A percentile compares a stretch with the other conserved stretches of the same genome.
These are phyloP conservation scores for Phialophora macrospora DNA, from an alignment of 2,329 filamentous ascomycete species.

Conservation along the genomic window DNA sequence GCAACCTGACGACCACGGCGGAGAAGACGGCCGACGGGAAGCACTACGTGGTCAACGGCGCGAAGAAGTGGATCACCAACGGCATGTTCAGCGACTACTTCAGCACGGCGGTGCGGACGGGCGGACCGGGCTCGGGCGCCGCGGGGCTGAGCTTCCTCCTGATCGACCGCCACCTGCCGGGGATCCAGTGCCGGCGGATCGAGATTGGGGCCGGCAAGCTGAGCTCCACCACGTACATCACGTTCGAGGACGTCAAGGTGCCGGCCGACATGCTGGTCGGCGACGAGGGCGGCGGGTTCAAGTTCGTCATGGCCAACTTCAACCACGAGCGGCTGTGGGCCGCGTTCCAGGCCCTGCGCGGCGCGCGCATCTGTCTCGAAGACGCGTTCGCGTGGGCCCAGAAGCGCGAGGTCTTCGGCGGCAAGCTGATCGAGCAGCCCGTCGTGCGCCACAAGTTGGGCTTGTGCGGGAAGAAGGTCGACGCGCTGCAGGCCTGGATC, in stretches of 20 bases:
- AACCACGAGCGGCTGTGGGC: conserved; percentile 76
- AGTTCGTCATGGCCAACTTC: conserved; percentile 77
- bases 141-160: conserved; percentile 68
- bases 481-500: conserved; percentile 73
- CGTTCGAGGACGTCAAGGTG: conserved; percentile 70
- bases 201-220: conserved; percentile 67
- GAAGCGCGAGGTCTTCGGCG: conserved; percentile 70
- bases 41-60: conserved; percentile 70
- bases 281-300: conserved; percentile 71
- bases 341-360: conserved; percentile 65
- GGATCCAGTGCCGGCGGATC: conserved; percentile 69
- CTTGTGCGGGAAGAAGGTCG: conserved; percentile 69
- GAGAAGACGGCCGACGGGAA: conserved; percentile 57
- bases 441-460: conserved; percentile 75
- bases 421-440: conserved; percentile 72
- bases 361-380: conserved; percentile 64
- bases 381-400: conserved; percentile 66
- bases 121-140: conserved; percentile 65
- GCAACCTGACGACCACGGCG: conserved; percentile 66
- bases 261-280: conserved; percentile 72
- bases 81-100: conserved; percentile 71
- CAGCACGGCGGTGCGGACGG: conserved; percentile 72
- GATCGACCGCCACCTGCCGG: conserved; percentile 68
- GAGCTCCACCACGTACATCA: conserved; percentile 74
- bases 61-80: conserved; percentile 76